Evolutionary conservation across 2,329 filamentous ascomycete species (phyloP).

Genomic region (Emmonsia crescens): DNA sequence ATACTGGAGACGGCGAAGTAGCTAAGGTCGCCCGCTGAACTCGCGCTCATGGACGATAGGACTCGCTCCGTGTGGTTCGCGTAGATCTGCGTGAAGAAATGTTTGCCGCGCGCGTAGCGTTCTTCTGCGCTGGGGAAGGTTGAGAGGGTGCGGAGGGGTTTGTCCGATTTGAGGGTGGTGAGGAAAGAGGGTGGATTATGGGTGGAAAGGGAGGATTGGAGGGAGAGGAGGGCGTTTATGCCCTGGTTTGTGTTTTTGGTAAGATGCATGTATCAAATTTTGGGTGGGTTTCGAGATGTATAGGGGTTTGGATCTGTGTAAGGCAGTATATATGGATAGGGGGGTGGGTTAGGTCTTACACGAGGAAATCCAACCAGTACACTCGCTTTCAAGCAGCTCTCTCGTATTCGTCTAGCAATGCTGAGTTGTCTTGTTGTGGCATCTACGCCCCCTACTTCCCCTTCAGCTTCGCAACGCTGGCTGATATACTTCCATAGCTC

Average conservation of each 20-base stretch:
- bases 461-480: background rate
- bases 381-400: constrained; percentile 20
- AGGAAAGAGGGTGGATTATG: constrained; percentile 10
- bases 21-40: constrained; percentile 19
- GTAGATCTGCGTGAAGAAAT: constrained; percentile 20
- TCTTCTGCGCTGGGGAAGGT: background rate
- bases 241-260: background rate
- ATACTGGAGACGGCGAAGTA: constrained; percentile 20
- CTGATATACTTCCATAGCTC: constrained; percentile 18
- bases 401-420: constrained; percentile 17
- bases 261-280: background rate
- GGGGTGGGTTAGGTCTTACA: constrained; percentile 9
- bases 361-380: constrained; percentile 21
- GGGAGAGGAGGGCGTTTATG: constrained; percentile 17
- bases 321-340: background rate
- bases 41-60: constrained; percentile 16
- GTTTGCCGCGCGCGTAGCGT: constrained; percentile 14
- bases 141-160: constrained; percentile 13
- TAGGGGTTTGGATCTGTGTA: background rate
- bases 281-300: too few relatives aligned
- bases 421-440: constrained; percentile 5
- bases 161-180: constrained; percentile 10
- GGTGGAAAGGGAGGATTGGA: constrained; percentile 15
- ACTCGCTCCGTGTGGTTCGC: constrained; percentile 18
- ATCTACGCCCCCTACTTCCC: background rate